Conservation (phyloP, 2,329 filamentous ascomycete genomes). For the Fusarium poae region DNA sequence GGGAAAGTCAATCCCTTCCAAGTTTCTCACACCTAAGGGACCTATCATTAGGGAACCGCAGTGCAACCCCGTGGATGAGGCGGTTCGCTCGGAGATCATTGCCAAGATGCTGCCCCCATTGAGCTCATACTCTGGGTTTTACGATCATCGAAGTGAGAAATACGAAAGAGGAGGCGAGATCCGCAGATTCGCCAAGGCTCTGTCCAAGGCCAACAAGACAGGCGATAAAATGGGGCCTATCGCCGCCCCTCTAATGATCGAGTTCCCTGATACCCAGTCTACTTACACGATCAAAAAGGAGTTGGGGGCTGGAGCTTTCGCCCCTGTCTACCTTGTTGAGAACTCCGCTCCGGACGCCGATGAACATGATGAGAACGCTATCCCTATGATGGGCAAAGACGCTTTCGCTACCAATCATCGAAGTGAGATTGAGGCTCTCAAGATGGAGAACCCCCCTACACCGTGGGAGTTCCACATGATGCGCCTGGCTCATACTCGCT, state of each 20-base stretch:
- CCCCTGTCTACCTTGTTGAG: constrained; percentile 93
- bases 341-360: constrained; percentile 68
- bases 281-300: constrained; percentile 86
- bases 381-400: constrained; percentile 71
- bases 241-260: constrained; percentile 72
- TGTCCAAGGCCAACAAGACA: constrained; percentile 67
- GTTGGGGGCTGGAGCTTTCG: constrained; percentile 92
- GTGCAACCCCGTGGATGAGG: constrained; percentile 90
- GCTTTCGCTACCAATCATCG: constrained; percentile 69
- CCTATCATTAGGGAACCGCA: constrained; percentile 84
- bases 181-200: constrained; percentile 80
- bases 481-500: constrained; percentile 80
- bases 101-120: constrained; percentile 79
- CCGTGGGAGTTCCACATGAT: constrained; percentile 99
- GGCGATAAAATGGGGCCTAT: constrained; percentile 72
- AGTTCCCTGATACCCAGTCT: constrained; percentile 73
- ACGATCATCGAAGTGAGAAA: constrained; percentile 74
- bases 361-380: constrained; percentile 60
- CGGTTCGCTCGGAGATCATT: constrained; percentile 80
- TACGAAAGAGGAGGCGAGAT: constrained; percentile 81
- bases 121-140: constrained; percentile 81
- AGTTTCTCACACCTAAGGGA: constrained; percentile 66
- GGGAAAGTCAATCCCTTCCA: constrained; percentile 53
- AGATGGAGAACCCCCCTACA: constrained; percentile 91
- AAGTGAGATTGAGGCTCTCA: constrained; percentile 81